Conservation (phyloP, 225 moss, liverwort and hornwort species). For the Straminergon stramineum region DNA sequence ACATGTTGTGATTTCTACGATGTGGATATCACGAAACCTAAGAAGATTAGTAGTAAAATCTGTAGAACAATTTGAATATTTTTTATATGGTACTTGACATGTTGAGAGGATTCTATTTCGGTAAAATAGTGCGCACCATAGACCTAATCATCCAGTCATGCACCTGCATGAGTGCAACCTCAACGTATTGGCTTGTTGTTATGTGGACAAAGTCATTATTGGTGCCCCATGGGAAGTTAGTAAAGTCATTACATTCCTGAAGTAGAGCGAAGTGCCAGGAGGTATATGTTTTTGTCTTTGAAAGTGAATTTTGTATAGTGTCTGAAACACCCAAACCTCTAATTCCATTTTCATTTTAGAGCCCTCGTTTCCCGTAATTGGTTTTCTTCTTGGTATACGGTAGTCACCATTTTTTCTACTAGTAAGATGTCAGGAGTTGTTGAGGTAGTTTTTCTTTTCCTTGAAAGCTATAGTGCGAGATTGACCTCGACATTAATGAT, state of each 20-base stretch:
- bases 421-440: conserved; percentile 10
- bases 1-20: too few species aligned
- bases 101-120: too few species aligned
- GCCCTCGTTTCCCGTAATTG: neutral
- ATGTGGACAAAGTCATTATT: too few species aligned
- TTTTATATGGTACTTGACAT: too few species aligned
- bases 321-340: neutral
- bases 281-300: neutral
- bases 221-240: too few species aligned
- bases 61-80: too few species aligned
- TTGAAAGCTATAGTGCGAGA: conserved; percentile 17
- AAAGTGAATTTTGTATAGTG: neutral
- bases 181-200: too few species aligned
- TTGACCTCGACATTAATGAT: conserved; percentile 12
- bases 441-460: neutral
- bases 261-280: neutral
- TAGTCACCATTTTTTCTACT: neutral
- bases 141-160: too few species aligned
- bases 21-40: too few species aligned
- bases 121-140: too few species aligned
- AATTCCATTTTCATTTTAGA: neutral
- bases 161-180: too few species aligned
- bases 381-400: neutral
- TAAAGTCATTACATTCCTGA: neutral
- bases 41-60: too few species aligned